Evolutionary conservation across 192 early-diverging fungal species (phyloP), one percentile per base, ranked within the genome.

Genomic region (Podila horticola): DNA sequence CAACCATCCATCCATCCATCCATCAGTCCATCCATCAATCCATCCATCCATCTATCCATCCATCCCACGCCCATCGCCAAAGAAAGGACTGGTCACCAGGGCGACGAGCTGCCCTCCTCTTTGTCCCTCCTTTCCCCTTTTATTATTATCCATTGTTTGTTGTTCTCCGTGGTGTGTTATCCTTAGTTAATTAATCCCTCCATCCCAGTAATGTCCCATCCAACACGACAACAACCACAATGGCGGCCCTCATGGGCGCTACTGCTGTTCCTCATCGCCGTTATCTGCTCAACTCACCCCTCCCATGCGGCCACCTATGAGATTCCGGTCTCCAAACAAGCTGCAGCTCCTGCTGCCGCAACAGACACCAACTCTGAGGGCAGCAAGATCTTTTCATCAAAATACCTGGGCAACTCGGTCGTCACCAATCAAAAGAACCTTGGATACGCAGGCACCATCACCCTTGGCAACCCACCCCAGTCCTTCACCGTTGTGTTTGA

Each of bases 401-500:
- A 81, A 28, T 81, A 81, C 41, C 67, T 72, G 11, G 77, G 77
- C 61, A 81, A 64, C 29, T 33, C 71, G 1, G 41, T 81, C 67
- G 62, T 81, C 33, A 55, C 70, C n/a, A 81, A 81, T 59, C 70
- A 71, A 26, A 48, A 41, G 24, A 73, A 81, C 48, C 66, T 71
- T 26, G 90, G 95, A 82, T 99, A 98, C 86, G 97, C 92, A 69
- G 96, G 96, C 51, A 93, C 94, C 61, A 94, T 97, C 72, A 74
- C 85, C 22, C 81, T 96, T 26, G 96, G 94, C 12, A 94, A 94
- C 26, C 97, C 97, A 8, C 82, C 91, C 8, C 96, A 98, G 84
- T 90, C 87, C 7, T 98, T 98, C 85, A 88, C 89, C 70, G 95
- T 96, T 20, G 93, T 96, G 52, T 94, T 95, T 58, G 97, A 98